These are phyloP conservation scores for Pseudogymnoascus sp. DNA, from an alignment of 2,329 filamentous ascomycete species.

Conservation along the genomic window DNA sequence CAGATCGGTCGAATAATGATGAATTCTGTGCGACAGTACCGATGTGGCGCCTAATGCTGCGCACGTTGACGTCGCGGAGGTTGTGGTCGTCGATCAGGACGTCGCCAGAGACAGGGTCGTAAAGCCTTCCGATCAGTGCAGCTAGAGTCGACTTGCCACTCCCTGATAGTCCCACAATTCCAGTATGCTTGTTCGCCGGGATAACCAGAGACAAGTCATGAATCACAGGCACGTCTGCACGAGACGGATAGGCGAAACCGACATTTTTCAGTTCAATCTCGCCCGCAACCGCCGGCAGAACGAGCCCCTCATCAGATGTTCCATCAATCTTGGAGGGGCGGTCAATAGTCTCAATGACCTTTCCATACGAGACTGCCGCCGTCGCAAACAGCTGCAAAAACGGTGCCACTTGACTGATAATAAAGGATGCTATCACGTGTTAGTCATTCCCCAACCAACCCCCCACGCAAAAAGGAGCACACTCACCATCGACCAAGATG, in stretches of 20 bases:
- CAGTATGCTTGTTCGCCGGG: slow-evolving; percentile 31
- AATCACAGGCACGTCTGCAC: slow-evolving; percentile 26
- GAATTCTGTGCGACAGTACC: slow-evolving; percentile 17
- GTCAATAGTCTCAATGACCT: slow-evolving; percentile 38
- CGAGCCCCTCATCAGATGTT: slow-evolving; percentile 16
- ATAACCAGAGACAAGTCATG: slow-evolving; percentile 28
- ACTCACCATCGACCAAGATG: slow-evolving; percentile 43
- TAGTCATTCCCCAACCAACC: not conserved
- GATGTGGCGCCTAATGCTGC: slow-evolving; percentile 18
- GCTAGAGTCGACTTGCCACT: slow-evolving; percentile 38
- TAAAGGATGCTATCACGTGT: slow-evolving; percentile 30
- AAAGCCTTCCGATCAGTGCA: slow-evolving; percentile 36
- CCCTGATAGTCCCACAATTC: slow-evolving; percentile 38
- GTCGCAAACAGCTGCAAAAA: slow-evolving; percentile 42
- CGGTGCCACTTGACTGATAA: slow-evolving; percentile 43
- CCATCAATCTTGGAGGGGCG: slow-evolving; percentile 27
- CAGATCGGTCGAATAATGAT: slow-evolving; percentile 33
- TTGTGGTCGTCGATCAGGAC: slow-evolving; percentile 26
- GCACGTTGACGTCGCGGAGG: slow-evolving; percentile 20
- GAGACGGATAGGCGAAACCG: slow-evolving; percentile 30
- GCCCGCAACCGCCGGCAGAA: slow-evolving; percentile 17
- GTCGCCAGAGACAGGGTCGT: slow-evolving; percentile 41
- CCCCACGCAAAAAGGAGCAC: slow-evolving; percentile 26
- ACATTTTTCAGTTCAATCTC: slow-evolving; percentile 29
- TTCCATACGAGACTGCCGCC: slow-evolving; percentile 11